Conservation (phyloP, 345 rosid species). For the Salix exigua region DNA sequence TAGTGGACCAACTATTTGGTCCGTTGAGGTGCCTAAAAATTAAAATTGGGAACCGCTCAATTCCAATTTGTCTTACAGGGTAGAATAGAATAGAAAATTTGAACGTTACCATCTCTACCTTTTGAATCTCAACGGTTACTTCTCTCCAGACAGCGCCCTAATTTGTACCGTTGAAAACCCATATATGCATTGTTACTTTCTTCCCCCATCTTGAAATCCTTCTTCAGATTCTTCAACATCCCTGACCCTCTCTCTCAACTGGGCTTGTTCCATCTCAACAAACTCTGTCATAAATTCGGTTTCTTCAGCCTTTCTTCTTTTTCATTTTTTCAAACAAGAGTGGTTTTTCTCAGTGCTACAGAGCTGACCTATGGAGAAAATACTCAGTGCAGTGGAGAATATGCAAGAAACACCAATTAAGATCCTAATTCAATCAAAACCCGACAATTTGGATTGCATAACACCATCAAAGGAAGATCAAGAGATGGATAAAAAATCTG, state of each 20-base stretch:
- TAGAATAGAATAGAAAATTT: background rate
- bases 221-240: background rate
- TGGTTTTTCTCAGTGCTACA: background rate
- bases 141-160: background rate
- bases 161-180: conserved; percentile 46
- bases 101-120: background rate
- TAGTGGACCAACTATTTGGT: too few relatives aligned
- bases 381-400: conserved; percentile 35
- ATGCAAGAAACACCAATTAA: conserved; percentile 26
- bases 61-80: background rate
- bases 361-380: background rate
- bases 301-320: background rate
- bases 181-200: background rate
- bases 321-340: background rate
- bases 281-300: background rate
- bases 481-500: conserved; percentile 16
- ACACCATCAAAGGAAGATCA: conserved; percentile 21
- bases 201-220: background rate
- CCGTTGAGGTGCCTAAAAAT: background rate
- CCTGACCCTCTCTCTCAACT: background rate
- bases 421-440: conserved; percentile 18
- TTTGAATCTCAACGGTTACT: conserved; percentile 19
- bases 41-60: background rate
- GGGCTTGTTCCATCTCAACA: too few relatives aligned
- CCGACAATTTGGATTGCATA: conserved; percentile 10